phyloP scores from a whole-genome alignment of 2,329 filamentous ascomycete genomes.

The Domatiomyces globalis region DNA sequence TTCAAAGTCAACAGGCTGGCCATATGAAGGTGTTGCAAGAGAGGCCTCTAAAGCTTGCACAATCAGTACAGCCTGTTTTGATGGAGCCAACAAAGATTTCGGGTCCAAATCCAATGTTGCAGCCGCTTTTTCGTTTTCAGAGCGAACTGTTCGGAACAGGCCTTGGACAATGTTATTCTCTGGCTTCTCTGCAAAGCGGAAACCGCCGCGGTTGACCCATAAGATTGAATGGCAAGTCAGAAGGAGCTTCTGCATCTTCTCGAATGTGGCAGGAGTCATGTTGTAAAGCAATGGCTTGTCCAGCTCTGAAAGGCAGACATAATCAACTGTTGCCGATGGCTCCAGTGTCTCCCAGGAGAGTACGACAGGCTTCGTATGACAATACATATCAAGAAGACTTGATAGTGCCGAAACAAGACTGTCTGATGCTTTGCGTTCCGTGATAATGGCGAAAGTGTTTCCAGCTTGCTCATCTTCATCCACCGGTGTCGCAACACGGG shows the following conservation, averaged over 20 bases:
- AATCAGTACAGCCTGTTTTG: not conserved
- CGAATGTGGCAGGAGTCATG: not conserved
- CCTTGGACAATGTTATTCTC: conserved; percentile 2
- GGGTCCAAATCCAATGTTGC: conserved; percentile 21
- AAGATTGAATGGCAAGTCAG: not conserved
- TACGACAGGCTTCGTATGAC: not conserved
- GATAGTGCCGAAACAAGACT: not conserved
- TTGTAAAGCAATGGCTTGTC: not conserved
- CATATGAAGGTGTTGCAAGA: not conserved
- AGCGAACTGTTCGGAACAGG: conserved; percentile 19
- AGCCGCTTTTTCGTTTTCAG: conserved; percentile 16
- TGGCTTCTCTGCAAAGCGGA: not conserved
- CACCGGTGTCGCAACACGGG: not conserved
- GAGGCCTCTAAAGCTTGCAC: not conserved
- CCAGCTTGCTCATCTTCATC: conserved; percentile 6
- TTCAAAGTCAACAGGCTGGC: not conserved
- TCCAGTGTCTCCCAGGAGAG: not conserved
- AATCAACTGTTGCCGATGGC: not conserved
- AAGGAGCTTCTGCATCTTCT: not conserved
- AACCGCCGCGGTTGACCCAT: not conserved
- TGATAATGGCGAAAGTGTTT: not conserved
- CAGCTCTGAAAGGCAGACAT: not conserved
- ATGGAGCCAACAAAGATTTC: not conserved
- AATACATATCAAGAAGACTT: not conserved
- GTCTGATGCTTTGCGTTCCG: not conserved